Percentiles rank a stretch among this genome's conserved stretches.
These are phyloP conservation scores for Xylaria intraflava DNA, from an alignment of 495 filamentous ascomycete genomes.

Conservation along the genomic window DNA sequence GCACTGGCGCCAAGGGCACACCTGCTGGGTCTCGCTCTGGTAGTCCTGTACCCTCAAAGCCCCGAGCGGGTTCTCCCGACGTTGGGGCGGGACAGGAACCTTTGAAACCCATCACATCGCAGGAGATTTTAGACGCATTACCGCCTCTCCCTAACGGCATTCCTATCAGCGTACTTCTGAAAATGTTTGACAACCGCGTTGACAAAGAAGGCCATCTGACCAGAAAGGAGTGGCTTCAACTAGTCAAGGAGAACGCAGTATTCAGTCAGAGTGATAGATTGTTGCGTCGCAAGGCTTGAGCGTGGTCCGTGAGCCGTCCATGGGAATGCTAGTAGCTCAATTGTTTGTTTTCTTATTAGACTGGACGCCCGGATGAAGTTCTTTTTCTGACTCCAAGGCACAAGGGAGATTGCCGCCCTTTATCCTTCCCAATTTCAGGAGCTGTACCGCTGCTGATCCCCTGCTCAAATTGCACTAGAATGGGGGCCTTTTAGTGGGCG, in stretches of 20 bases:
- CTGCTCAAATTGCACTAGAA: neutral
- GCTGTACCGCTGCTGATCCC: neutral
- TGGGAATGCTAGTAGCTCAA: neutral
- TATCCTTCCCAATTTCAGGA: neutral
- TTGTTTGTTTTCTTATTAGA: neutral
- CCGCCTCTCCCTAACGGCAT: conserved; percentile 57
- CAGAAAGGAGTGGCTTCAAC: conserved; percentile 45
- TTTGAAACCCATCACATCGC: conserved; percentile 27
- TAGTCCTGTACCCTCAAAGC: conserved; percentile 35
- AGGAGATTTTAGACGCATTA: conserved; percentile 65
- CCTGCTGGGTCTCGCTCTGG: conserved; percentile 47
- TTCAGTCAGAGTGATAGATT: conserved; percentile 37
- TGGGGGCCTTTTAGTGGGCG: too few species aligned
- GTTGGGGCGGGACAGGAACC: conserved; percentile 21
- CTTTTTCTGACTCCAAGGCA: neutral
- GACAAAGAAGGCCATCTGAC: conserved; percentile 38
- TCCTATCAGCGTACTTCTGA: conserved; percentile 53
- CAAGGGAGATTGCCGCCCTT: neutral
- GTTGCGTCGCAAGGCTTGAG: conserved; percentile 35
- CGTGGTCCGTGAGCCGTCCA: neutral
- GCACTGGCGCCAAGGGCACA: conserved; percentile 42
- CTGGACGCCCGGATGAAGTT: neutral
- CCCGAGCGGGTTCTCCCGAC: conserved; percentile 32
- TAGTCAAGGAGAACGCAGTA: conserved; percentile 46
- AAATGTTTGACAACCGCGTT: conserved; percentile 54